These are phyloP conservation scores for Aristolochia contorta DNA, from an alignment of 164 flowering plant genomes.

Conservation along the genomic window DNA sequence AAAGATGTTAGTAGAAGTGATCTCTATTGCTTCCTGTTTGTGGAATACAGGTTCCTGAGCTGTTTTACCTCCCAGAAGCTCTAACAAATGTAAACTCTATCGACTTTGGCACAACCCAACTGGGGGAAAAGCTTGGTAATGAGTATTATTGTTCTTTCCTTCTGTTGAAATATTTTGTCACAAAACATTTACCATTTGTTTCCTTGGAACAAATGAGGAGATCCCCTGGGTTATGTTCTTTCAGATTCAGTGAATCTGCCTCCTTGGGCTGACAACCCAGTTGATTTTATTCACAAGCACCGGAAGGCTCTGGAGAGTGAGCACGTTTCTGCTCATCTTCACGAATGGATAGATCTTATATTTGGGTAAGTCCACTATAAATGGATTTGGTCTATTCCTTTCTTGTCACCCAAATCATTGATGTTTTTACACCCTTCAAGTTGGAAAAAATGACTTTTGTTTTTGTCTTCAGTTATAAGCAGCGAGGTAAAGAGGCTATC, in stretches of 20 bases:
- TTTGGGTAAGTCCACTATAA: conserved; percentile 61
- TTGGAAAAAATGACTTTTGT: not conserved
- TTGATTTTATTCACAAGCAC: conserved; percentile 91
- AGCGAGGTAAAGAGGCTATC: conserved; percentile 95
- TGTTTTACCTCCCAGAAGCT: conserved; percentile 90
- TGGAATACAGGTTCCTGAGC: conserved; percentile 74
- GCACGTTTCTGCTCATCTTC: conserved; percentile 90
- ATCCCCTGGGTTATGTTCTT: not conserved
- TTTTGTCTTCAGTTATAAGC: conserved; percentile 62
- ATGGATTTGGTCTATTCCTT: not conserved
- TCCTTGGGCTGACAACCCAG: conserved; percentile 83
- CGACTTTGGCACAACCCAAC: conserved; percentile 95
- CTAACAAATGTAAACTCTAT: conserved; percentile 77
- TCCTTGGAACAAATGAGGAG: not conserved
- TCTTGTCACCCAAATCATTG: not conserved
- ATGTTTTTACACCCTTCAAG: not conserved
- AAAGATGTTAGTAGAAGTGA: no score
- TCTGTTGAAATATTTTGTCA: no score
- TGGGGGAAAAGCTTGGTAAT: conserved; percentile 85
- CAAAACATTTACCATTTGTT: no score
- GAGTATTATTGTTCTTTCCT: conserved; percentile 1
- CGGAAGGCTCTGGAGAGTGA: conserved; percentile 98
- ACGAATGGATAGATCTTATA: conserved; percentile 97
- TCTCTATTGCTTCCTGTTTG: not conserved
- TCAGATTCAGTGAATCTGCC: conserved; percentile 87